Percentiles rank a stretch among this genome's conserved stretches.
Evolutionary conservation across 371 early-diverging fungal species (phyloP).

Genomic region (Amoeboradix gromovi): DNA sequence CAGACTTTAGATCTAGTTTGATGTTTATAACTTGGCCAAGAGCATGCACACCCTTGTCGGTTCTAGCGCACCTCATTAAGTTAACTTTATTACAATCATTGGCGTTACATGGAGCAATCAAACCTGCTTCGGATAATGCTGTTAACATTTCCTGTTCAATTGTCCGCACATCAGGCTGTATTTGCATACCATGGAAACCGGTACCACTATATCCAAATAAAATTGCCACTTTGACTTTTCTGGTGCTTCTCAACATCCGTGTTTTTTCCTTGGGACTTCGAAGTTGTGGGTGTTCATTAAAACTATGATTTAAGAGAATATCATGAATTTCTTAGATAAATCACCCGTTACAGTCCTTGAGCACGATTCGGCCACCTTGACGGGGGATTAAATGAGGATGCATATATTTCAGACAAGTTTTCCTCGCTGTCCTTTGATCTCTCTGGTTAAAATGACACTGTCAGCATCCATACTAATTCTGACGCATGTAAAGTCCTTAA

Average conservation of each 20-base stretch:
- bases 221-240: conserved; percentile 62
- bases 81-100: conserved; percentile 39
- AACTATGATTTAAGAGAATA: too few relatives aligned
- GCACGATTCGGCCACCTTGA: too few relatives aligned
- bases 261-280: too few relatives aligned
- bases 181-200: conserved; percentile 85
- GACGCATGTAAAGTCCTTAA: too few relatives aligned
- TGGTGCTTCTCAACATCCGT: conserved; percentile 8
- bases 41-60: conserved; percentile 99
- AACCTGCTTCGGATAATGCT: conserved; percentile 36
- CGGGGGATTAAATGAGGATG: too few relatives aligned
- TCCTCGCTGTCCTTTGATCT: too few relatives aligned
- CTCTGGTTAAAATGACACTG: too few relatives aligned
- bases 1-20: conserved; percentile 21
- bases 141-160: conserved; percentile 52
- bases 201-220: conserved; percentile 72
- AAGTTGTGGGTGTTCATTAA: too few relatives aligned
- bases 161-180: conserved; percentile 34
- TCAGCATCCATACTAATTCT: too few relatives aligned
- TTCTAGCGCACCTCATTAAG: conserved; percentile 30
- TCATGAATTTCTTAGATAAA: too few relatives aligned
- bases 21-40: conserved; percentile 71
- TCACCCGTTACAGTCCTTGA: too few relatives aligned
- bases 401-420: too few relatives aligned
- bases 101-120: conserved; percentile 40